Evolutionary conservation across 441 rosid species (phyloP), one percentile per base, ranked within the genome.

Genomic region (Pelargonium fulgidum): DNA sequence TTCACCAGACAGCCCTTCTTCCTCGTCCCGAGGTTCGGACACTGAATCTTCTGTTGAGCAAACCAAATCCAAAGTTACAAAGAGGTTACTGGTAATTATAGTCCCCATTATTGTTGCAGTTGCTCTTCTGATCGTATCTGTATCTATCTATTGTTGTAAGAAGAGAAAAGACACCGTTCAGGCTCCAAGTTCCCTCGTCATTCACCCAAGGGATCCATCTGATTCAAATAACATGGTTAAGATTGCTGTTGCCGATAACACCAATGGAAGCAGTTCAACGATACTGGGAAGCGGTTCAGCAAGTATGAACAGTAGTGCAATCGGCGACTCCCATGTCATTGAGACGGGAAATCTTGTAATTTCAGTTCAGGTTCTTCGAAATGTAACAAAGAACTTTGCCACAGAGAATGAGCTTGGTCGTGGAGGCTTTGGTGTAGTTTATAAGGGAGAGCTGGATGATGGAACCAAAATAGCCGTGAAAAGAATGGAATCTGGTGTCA

Each of bases 351-450:
- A 78, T 75, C 84, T 87, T 84, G 85, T 86, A 68, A 86, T 89
- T 44, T 86, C 93, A 0, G 86, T 89, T 52, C 90, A 88, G 71
- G 86, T 90, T 12, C 52, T 90, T 77, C 82, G 87, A 77, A 75
- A 81, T 66, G 91, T 86, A 65, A 90, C 96, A 0, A 80, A 85
- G 64, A 83, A 90, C 77, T 90, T 90, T 70, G 84, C 89, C 24
- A 82, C 82, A 58, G 77, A 85, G 66, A 90, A 88, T 42, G 76
- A 88, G 41, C 68, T 88, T 5, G 93, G 96, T 1, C 78, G 69
- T 69, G 96, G 96, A 6, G 96, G 96, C n/a, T 89, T 89, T 3
- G 96, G 96, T 6, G 83, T 85, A 5, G 96, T 89, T 91, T 88
- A 88, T 36, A 86, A 86, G 66, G 91, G 94, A 64, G 89, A 85